Conservation (phyloP, 805 yeast species). For the Komagataella pseudopastoris region DNA sequence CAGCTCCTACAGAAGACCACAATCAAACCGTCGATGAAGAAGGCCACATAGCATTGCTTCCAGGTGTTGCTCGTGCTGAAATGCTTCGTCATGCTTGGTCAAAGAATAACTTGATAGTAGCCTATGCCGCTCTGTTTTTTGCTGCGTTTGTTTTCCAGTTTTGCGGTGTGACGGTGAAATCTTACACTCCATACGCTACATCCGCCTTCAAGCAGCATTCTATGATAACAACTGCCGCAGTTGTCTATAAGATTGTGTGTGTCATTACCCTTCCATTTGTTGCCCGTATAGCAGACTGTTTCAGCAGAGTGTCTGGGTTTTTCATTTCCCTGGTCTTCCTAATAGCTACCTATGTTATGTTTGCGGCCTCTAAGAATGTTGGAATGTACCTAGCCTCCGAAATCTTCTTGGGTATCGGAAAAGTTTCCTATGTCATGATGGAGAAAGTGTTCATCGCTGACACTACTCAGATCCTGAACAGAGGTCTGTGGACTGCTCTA, state of each 20-base stretch:
- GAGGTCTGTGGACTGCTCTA: slow-evolving; percentile 11
- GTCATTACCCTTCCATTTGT: slow-evolving; percentile 1
- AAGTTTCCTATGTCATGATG: slow-evolving; percentile 13
- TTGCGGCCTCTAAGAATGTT: slow-evolving; percentile 15
- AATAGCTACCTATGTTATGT: slow-evolving; percentile 13
- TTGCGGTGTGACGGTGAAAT: neutral
- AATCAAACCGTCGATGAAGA: neutral
- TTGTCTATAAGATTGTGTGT: neutral
- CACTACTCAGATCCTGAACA: slow-evolving; percentile 13
- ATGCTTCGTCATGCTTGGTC: neutral
- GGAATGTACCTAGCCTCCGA: slow-evolving; percentile 16
- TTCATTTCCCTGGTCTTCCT: slow-evolving; percentile 9
- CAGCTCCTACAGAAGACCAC: neutral
- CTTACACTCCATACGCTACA: neutral
- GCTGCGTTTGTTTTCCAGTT: neutral
- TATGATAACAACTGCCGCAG: neutral
- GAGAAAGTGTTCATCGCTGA: slow-evolving; percentile 17
- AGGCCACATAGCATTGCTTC: neutral
- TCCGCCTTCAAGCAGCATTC: neutral
- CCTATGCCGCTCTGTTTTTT: neutral
- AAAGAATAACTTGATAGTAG: neutral
- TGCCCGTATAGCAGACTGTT: slow-evolving; percentile 13
- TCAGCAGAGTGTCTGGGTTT: slow-evolving; percentile 19
- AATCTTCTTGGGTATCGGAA: slow-evolving; percentile 17
- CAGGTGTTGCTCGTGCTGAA: neutral